These are phyloP conservation scores for Akanthomyces muscarius DNA, from an alignment of 2,329 filamentous ascomycete genomes.

Conservation along the genomic window DNA sequence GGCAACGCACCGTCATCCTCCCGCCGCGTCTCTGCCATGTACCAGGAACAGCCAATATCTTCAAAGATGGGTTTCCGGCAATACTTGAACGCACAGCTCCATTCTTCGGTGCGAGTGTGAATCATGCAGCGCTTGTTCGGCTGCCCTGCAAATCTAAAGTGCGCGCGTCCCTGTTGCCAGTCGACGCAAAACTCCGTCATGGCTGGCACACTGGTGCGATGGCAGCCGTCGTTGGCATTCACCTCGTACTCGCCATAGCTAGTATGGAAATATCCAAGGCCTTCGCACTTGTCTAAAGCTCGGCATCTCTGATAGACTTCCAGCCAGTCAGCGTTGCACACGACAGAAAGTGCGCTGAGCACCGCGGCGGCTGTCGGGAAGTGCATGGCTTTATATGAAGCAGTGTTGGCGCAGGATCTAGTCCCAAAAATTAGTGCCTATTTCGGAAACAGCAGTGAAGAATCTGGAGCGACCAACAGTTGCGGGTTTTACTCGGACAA, in stretches of 20 bases:
- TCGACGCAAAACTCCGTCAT: conserved; percentile 18
- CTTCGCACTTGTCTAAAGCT: neutral
- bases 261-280: conserved; percentile 27
- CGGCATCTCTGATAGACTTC: conserved; percentile 4
- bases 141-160: conserved; percentile 17
- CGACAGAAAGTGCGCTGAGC: neutral
- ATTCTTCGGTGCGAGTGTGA: neutral
- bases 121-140: conserved; percentile 17
- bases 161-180: conserved; percentile 6
- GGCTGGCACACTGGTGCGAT: conserved; percentile 15
- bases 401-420: neutral
- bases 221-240: conserved; percentile 17
- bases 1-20: conserved; percentile 15
- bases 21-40: neutral
- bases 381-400: neutral
- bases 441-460: neutral
- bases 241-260: conserved; percentile 10
- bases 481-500: neutral
- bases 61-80: neutral
- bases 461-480: neutral
- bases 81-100: neutral
- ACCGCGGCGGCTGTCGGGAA: neutral
- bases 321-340: neutral
- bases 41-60: conserved; percentile 11
- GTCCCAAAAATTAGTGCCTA: neutral